Conservation (phyloP, 2,329 filamentous ascomycete genomes). For the Trichophyton verrucosum region DNA sequence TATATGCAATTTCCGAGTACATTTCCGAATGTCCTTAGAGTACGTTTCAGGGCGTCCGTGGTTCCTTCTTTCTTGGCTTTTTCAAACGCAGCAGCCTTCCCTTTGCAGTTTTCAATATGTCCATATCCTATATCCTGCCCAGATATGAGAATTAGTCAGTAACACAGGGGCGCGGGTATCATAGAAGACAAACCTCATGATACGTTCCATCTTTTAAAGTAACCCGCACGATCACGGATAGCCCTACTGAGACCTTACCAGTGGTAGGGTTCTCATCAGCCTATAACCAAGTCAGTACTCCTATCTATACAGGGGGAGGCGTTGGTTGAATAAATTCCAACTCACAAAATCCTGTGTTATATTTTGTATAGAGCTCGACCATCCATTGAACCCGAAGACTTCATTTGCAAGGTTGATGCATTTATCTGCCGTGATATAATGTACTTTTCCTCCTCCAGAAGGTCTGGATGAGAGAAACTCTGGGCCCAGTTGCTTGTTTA, state of each 20-base stretch:
- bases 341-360: slow-evolving; percentile 82
- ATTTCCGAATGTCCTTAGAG: slow-evolving; percentile 85
- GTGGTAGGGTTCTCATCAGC: slow-evolving; percentile 71
- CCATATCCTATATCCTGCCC: slow-evolving; percentile 79
- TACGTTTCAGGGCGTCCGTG: slow-evolving; percentile 83
- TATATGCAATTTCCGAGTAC: slow-evolving; percentile 97
- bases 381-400: slow-evolving; percentile 93
- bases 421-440: slow-evolving; percentile 94
- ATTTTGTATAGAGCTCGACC: slow-evolving; percentile 91
- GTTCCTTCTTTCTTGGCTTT: slow-evolving; percentile 98
- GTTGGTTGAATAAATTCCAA: slow-evolving; percentile 5
- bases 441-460: slow-evolving; percentile 75
- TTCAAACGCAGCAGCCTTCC: slow-evolving; percentile 90
- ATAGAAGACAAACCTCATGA: slow-evolving; percentile 52
- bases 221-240: slow-evolving; percentile 83
- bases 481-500: slow-evolving; percentile 87
- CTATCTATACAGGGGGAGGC: neutral
- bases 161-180: slow-evolving; percentile 1
- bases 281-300: slow-evolving; percentile 21
- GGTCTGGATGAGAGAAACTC: slow-evolving; percentile 86
- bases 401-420: slow-evolving; percentile 91
- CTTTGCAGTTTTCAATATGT: slow-evolving; percentile 89
- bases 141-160: neutral
- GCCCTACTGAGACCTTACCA: slow-evolving; percentile 66
- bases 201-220: slow-evolving; percentile 89